These are phyloP conservation scores for Taphrina confusa DNA, from an alignment of 1,139 yeast genomes.

Conservation along the genomic window DNA sequence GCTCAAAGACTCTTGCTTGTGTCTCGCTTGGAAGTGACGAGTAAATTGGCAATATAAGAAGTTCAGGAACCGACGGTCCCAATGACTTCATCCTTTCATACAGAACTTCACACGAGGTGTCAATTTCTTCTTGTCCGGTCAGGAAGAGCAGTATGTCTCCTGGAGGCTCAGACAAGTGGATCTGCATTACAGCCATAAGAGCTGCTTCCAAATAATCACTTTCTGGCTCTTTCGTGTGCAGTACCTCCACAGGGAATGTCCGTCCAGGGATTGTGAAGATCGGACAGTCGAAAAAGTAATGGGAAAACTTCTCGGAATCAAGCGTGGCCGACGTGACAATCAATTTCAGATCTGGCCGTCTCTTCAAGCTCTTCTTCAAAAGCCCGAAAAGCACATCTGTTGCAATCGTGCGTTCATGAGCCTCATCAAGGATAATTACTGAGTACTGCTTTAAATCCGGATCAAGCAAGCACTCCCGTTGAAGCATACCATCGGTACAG, in stretches of 20 bases:
- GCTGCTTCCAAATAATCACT: slow-evolving; percentile 86
- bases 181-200: slow-evolving; percentile 73
- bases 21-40: slow-evolving; percentile 85
- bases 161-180: slow-evolving; percentile 65
- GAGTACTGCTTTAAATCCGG: slow-evolving; percentile 69
- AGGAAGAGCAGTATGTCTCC: slow-evolving; percentile 90
- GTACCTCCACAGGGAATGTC: slow-evolving; percentile 82
- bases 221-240: slow-evolving; percentile 63
- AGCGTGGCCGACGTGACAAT: slow-evolving; percentile 92
- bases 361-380: slow-evolving; percentile 61
- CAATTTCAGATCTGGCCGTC: slow-evolving; percentile 71
- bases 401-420: slow-evolving; percentile 86
- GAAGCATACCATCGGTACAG: slow-evolving; percentile 79
- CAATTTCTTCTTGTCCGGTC: slow-evolving; percentile 98
- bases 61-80: slow-evolving; percentile 62
- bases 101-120: slow-evolving; percentile 77
- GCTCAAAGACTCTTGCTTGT: slow-evolving; percentile 80
- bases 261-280: slow-evolving; percentile 87
- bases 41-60: slow-evolving; percentile 83
- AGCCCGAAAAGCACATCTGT: slow-evolving; percentile 84
- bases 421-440: slow-evolving; percentile 92
- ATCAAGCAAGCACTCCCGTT: slow-evolving; percentile 74
- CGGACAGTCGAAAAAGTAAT: slow-evolving; percentile 83
- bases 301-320: slow-evolving; percentile 79
- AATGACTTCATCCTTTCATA: slow-evolving; percentile 66